Conservation (phyloP, 495 filamentous ascomycete genomes). For the Podospora didyma region DNA sequence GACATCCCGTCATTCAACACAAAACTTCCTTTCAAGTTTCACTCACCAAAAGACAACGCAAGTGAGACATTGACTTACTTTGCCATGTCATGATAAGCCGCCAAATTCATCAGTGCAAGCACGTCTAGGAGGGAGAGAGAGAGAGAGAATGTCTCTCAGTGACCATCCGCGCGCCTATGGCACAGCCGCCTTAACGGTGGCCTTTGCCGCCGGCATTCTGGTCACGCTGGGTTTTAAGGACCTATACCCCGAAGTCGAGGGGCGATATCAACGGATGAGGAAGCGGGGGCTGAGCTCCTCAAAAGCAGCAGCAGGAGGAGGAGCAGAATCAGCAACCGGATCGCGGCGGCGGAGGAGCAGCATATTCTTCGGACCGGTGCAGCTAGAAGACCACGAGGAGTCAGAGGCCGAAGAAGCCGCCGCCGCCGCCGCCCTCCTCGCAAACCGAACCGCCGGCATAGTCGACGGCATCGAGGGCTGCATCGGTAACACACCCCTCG, state of each 20-base stretch:
- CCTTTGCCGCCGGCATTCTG: slow-evolving; percentile 70
- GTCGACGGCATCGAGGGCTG: slow-evolving; percentile 81
- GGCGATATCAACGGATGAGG: slow-evolving; percentile 48
- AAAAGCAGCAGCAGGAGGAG: slow-evolving; percentile 9
- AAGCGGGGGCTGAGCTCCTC: slow-evolving; percentile 5
- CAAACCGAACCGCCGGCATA: slow-evolving; percentile 14
- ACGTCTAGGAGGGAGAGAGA: no score
- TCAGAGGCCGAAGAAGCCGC: not conserved
- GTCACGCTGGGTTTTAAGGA: slow-evolving; percentile 73
- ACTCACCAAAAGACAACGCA: no score
- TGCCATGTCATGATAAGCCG: no score
- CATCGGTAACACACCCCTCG: slow-evolving; percentile 90
- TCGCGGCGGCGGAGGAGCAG: no score
- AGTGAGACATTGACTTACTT: no score
- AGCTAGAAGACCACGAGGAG: slow-evolving; percentile 50
- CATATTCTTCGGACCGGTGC: slow-evolving; percentile 40
- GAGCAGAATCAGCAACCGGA: slow-evolving; percentile 33
- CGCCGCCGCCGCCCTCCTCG: slow-evolving; percentile 12
- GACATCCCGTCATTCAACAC: no score
- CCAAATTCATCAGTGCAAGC: no score
- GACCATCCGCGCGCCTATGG: slow-evolving; percentile 53
- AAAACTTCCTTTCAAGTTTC: no score
- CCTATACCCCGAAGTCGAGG: slow-evolving; percentile 64
- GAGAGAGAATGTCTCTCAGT: slow-evolving; percentile 50
- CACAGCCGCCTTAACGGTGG: slow-evolving; percentile 57